Conservation (phyloP, 2,329 filamentous ascomycete genomes). For the Neobulgaria alba region DNA sequence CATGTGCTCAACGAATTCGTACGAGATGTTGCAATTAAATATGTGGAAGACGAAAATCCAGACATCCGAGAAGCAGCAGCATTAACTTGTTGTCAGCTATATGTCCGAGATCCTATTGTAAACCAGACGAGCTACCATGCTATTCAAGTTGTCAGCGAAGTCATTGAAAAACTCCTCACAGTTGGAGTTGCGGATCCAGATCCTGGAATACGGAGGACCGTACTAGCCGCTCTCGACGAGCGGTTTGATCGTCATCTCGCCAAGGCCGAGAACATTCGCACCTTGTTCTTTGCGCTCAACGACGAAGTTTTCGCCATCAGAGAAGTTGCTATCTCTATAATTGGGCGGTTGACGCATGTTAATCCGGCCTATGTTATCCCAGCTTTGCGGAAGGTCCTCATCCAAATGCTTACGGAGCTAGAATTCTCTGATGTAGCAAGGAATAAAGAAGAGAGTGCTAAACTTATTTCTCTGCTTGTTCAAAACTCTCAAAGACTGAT, state of each 20-base stretch:
- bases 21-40: constrained; percentile 94
- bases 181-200: constrained; percentile 91
- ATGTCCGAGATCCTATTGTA: constrained; percentile 93
- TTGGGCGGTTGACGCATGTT: constrained; percentile 80
- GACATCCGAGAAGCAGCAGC: constrained; percentile 92
- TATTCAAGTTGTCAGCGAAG: constrained; percentile 92
- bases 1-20: constrained; percentile 98
- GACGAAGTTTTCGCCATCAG: constrained; percentile 89
- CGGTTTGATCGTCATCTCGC: constrained; percentile 96
- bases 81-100: constrained; percentile 94
- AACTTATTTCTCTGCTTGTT: constrained; percentile 84
- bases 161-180: constrained; percentile 92
- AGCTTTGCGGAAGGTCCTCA: constrained; percentile 84
- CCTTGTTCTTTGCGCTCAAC: constrained; percentile 88
- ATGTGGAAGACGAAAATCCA: constrained; percentile 91
- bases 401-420: constrained; percentile 92
- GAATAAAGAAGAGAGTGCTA: constrained; percentile 94
- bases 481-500: constrained; percentile 89
- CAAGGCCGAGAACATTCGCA: constrained; percentile 94
- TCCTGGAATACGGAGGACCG: constrained; percentile 78
- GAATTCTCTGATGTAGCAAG: constrained; percentile 91
- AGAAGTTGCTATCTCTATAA: constrained; percentile 92
- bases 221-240: constrained; percentile 80
- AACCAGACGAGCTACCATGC: constrained; percentile 97
- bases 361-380: constrained; percentile 98